phyloP scores from a whole-genome alignment of 2,329 filamentous ascomycete species.

The Epichloe baconii region DNA sequence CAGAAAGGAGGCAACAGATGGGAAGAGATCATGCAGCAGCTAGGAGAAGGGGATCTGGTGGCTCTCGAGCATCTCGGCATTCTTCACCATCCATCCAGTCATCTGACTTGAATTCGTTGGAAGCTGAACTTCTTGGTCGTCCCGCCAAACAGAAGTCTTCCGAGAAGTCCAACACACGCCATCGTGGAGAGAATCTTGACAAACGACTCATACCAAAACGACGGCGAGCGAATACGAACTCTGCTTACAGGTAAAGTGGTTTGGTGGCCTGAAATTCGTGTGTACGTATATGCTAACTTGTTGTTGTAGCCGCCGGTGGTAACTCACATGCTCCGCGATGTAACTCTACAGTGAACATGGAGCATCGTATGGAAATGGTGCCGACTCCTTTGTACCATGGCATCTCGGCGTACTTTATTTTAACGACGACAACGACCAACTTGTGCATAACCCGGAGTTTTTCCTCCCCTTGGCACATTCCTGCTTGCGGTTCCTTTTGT shows the following conservation, averaged over 20 bases:
- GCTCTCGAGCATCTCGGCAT: constrained; percentile 15
- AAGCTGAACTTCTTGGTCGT: constrained; percentile 25
- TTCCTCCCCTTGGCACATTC: background rate
- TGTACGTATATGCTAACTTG: constrained; percentile 2
- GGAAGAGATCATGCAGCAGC: background rate
- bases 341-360: background rate
- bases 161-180: constrained; percentile 12
- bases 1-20: constrained; percentile 3
- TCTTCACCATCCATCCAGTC: constrained; percentile 20
- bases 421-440: constrained; percentile 5
- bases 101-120: constrained; percentile 25
- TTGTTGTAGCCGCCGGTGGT: constrained; percentile 23
- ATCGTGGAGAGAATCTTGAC: constrained; percentile 9
- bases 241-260: constrained; percentile 23
- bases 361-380: background rate
- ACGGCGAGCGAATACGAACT: constrained; percentile 22
- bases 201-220: constrained; percentile 15
- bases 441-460: constrained; percentile 3
- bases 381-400: background rate
- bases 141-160: constrained; percentile 18
- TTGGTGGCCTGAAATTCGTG: background rate
- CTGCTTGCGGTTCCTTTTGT: background rate
- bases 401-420: background rate
- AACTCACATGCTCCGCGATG: background rate
- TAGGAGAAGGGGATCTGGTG: constrained; percentile 10